Base-by-base conservation (phyloP, 768 basidiomycete genomes). In the Ramaria rubella region DNA sequence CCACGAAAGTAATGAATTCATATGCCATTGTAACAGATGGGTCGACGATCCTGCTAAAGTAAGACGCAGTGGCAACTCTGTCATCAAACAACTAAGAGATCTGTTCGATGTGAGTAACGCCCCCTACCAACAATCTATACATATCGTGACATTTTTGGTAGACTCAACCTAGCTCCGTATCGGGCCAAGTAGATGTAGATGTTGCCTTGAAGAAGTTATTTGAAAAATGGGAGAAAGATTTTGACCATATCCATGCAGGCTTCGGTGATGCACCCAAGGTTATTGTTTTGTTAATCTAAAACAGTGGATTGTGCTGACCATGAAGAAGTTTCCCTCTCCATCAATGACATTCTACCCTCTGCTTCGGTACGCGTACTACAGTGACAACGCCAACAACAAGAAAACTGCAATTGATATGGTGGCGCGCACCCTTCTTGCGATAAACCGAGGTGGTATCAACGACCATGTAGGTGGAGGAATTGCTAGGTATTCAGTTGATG, bases 391-490 rank as follows among this genome's bases (percentile, higher is more conserved):
- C 27, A 52, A 31, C 1, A 36, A 53, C 21, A 53, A 53, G n/a
- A 36, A 23, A 40, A 40, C 8, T n/a, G 52, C 52, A 49, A 62
- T 40, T 33, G 60, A 29, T 29, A 60, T 63, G 43, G 65, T 67
- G 61, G 63, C 58, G 4, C 59, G 58, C 55, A 64, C 63, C 50
- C 46, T 70, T 12, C 55, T 64, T 50, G 67, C 61, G 1, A 65
- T 70, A 6, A 65, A 56, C 8, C 23, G 62, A 64, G 68, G 70
- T 26, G 74, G 74, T 24, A 73, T 75, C n/a, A 65, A 67, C 12
- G 74, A 75, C 54, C 70, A 71, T 56, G 69, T 74, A 1, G 74
- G 73, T 1, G 67, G 67, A 11, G 74, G 74, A 4, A 69, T 75
- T 34, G 68, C 72, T 14, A 45, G 74, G 49, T 75, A 75, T 55